These are phyloP conservation scores for Holtermannia corniformis DNA, from an alignment of 768 basidiomycete species.

Conservation along the genomic window DNA sequence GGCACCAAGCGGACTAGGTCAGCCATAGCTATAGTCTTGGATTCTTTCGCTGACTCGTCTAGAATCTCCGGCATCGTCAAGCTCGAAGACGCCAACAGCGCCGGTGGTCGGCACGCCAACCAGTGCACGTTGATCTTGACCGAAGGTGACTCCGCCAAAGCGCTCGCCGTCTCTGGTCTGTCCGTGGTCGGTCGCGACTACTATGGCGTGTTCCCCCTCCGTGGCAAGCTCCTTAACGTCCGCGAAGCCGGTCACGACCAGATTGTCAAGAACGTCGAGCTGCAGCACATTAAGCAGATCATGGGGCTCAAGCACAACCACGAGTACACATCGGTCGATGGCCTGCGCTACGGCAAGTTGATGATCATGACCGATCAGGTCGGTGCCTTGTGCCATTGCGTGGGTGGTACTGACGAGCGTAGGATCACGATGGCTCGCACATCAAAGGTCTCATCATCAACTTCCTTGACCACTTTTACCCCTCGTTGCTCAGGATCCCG, in stretches of 20 bases:
- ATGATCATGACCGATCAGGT: constrained; percentile 99
- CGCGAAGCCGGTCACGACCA: constrained; percentile 92
- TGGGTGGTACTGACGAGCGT: constrained; percentile 1
- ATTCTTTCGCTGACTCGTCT: constrained; percentile 1
- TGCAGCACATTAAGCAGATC: constrained; percentile 95
- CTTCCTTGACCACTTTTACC: constrained; percentile 93
- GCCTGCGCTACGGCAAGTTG: constrained; percentile 79
- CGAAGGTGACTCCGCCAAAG: constrained; percentile 98
- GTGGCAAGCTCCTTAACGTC: constrained; percentile 93
- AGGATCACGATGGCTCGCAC: constrained; percentile 99
- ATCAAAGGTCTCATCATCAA: constrained; percentile 99
- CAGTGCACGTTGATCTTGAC: constrained; percentile 92
- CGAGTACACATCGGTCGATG: constrained; percentile 59
- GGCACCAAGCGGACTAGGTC: constrained; percentile 79
- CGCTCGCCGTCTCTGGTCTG: constrained; percentile 87
- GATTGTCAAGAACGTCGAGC: constrained; percentile 97
- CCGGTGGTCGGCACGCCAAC: constrained; percentile 68
- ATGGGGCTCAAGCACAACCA: constrained; percentile 92
- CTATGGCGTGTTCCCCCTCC: constrained; percentile 94
- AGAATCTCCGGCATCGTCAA: constrained; percentile 87
- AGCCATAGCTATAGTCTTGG: constrained; percentile 16
- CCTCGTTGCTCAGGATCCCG: constrained; percentile 79
- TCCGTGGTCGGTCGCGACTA: constrained; percentile 91
- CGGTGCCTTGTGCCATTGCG: constrained; percentile 19
- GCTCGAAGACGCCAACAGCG: constrained; percentile 93